Conservation (phyloP, 2,329 filamentous ascomycete genomes). For the Teratosphaeria gauchensis region DNA sequence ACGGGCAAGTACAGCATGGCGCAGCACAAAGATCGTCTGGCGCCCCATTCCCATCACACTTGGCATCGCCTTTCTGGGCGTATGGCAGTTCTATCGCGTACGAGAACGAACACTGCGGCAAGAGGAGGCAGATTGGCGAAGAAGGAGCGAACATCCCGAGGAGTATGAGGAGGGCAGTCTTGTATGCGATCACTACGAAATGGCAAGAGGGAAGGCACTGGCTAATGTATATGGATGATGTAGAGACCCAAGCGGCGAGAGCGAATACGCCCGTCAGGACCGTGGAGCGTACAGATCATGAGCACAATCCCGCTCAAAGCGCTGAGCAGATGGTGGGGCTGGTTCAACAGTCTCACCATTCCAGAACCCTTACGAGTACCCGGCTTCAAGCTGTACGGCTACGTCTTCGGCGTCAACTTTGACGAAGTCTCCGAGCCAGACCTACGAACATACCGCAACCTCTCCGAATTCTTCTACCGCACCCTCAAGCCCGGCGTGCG, state of each 20-base stretch:
- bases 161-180: conserved; percentile 39
- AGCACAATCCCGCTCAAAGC: conserved; percentile 86
- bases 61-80: conserved; percentile 73
- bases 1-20: conserved; percentile 48
- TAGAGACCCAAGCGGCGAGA: conserved; percentile 42
- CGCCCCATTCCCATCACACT: conserved; percentile 81
- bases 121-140: conserved; percentile 38
- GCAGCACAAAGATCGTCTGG: conserved; percentile 67
- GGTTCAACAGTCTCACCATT: conserved; percentile 80
- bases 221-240: neutral
- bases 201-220: neutral
- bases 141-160: conserved; percentile 11
- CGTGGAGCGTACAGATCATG: conserved; percentile 91
- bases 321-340: conserved; percentile 79
- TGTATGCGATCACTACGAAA: neutral
- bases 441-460: conserved; percentile 80
- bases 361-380: conserved; percentile 81
- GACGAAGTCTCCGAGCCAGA: conserved; percentile 82
- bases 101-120: conserved; percentile 33
- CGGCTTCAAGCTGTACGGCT: conserved; percentile 86
- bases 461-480: conserved; percentile 95
- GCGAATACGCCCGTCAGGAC: conserved; percentile 69
- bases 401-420: conserved; percentile 82
- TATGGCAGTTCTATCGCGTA: conserved; percentile 75
- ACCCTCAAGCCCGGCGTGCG: conserved; percentile 80